A percentile compares a stretch with the other conserved stretches of the same genome.
Evolutionary conservation across 176 grass and related monocot genomes (phyloP).

Genomic region (Juncus inflexus): DNA sequence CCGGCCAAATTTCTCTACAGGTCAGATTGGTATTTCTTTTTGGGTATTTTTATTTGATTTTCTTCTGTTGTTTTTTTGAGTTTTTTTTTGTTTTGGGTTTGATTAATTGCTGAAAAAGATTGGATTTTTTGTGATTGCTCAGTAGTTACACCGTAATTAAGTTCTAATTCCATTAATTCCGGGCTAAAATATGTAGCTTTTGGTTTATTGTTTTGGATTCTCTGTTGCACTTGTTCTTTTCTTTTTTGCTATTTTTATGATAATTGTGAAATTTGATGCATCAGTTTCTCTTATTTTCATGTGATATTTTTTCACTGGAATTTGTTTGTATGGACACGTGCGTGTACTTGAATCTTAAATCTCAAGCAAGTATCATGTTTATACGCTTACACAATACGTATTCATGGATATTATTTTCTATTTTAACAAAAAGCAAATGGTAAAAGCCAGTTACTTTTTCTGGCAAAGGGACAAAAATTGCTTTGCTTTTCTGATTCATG

Average conservation of each 20-base stretch:
- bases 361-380: background rate
- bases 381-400: background rate
- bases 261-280: background rate
- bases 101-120: background rate
- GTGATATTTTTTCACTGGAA: no score
- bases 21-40: conserved; percentile 15
- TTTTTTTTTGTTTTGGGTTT: background rate
- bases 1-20: conserved; percentile 91
- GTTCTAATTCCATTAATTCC: background rate
- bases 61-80: background rate
- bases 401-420: no score
- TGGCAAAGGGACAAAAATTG: no score
- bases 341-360: background rate
- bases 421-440: no score
- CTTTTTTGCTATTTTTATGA: background rate
- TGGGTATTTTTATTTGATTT: background rate
- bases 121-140: background rate
- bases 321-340: background rate
- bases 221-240: background rate
- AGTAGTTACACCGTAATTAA: background rate
- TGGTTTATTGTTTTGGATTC: no score
- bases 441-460: no score
- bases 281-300: background rate
- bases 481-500: no score
- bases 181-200: no score